Base-by-base conservation (phyloP, 176 grass and related monocot genomes). In the Eleusine coracana region DNA sequence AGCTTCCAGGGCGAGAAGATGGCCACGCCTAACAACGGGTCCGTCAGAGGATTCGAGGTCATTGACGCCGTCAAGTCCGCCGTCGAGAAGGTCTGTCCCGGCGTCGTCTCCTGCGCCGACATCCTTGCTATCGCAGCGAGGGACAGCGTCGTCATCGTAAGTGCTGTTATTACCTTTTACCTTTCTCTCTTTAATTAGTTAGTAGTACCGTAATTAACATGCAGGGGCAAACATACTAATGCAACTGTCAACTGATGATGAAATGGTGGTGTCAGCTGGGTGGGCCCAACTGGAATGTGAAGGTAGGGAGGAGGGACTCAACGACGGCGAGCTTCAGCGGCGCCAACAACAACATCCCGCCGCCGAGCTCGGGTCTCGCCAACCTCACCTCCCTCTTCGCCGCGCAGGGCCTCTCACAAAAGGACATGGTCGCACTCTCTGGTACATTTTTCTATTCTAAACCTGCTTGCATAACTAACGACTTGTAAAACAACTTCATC, bases 71-170 rank as follows among this genome's bases (percentile, higher is more conserved):
- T 92, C 79, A 97, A 97, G 92, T 6, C 86, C 28, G 89, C 86
- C 17, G 88, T 97, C 10, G 95, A 97, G 65, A 70, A 38, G 31
- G 74, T 55, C 0, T 97, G 95, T 45, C 95, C 95, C 4, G 86
- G 86, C 66, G 83, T 97, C 44, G 95, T 98, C 25, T 98, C 95
- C 28, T 98, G 95, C 77, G 88, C 95, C 68, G 95, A 98, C 85
- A 89, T 98, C 74, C 82, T 98, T 39, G 90, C 93, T 38, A 71
- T 95, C 81, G 89, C 90, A 0, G 89, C 89, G 0, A 88, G 90
- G 25, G 95, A 97, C 73, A 83, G 91, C 73, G 88, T 94, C 0
- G 81, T 89, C 39, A 73, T 55, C 11, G 91, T 97, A 76, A 86
- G 80, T 81, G 4, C 15, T 46, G 44, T 12, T 12, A 10, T 46